Evolutionary conservation across 2,329 filamentous ascomycete genomes (phyloP).

Genomic region (Fusarium bulbicola): DNA sequence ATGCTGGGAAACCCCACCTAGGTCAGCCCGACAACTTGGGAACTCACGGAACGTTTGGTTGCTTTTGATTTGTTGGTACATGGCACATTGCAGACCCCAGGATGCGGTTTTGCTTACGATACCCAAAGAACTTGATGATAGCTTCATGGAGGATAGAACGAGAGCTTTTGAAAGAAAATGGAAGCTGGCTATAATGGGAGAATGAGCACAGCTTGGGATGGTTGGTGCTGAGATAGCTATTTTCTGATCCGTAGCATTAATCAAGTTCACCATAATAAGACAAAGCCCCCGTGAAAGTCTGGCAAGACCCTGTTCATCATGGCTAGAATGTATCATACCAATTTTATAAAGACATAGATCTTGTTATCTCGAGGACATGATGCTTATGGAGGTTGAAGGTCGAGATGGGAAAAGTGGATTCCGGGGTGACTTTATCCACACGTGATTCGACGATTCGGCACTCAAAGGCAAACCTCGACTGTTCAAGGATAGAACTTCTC

Average conservation of each 20-base stretch:
- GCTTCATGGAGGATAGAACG: neutral
- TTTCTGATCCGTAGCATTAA: neutral
- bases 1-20: neutral
- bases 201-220: neutral
- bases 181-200: neutral
- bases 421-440: constrained; percentile 11
- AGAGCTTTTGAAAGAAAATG: neutral
- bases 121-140: neutral
- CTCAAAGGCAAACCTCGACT: constrained; percentile 40
- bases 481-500: constrained; percentile 14
- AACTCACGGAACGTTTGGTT: neutral
- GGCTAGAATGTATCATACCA: neutral
- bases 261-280: neutral
- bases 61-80: neutral
- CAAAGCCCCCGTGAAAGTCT: neutral
- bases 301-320: neutral
- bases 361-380: neutral
- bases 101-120: neutral
- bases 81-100: neutral
- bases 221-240: neutral
- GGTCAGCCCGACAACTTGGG: neutral
- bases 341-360: neutral
- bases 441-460: constrained; percentile 39
- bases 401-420: constrained; percentile 17
- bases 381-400: neutral